phyloP scores from a whole-genome alignment of 495 filamentous ascomycete species.

The Daldinia childiae region DNA sequence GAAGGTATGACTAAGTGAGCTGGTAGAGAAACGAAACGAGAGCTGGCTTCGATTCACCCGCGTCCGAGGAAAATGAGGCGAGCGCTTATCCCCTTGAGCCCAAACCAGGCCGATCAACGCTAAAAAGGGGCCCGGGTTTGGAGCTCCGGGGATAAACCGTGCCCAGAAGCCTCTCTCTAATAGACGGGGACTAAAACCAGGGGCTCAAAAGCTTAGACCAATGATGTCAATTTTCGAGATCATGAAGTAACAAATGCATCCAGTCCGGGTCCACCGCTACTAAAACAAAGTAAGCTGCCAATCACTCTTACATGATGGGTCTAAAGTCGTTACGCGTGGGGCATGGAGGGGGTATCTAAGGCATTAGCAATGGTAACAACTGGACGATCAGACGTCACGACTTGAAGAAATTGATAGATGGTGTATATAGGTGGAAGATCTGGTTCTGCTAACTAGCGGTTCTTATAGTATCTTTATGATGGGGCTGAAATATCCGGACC shows the following conservation, averaged over 20 bases:
- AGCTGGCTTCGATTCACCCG: background rate
- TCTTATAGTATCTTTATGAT: background rate
- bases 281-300: background rate
- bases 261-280: background rate
- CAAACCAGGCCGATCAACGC: constrained; percentile 15
- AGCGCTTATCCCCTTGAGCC: constrained; percentile 21
- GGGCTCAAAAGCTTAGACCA: background rate
- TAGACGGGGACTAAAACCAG: constrained; percentile 1
- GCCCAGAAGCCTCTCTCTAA: background rate
- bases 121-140: constrained; percentile 13
- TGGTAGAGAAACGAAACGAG: background rate
- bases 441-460: too few species aligned
- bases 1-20: background rate
- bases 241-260: background rate
- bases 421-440: background rate
- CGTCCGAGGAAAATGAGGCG: constrained; percentile 11
- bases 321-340: background rate
- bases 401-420: background rate
- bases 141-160: constrained; percentile 12
- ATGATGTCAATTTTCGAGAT: constrained; percentile 1
- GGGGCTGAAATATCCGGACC: background rate
- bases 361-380: background rate
- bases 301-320: background rate
- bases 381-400: background rate
- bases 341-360: background rate